phyloP scores from a whole-genome alignment of 2,329 filamentous ascomycete species.

The Hyphodiscus sp. region DNA sequence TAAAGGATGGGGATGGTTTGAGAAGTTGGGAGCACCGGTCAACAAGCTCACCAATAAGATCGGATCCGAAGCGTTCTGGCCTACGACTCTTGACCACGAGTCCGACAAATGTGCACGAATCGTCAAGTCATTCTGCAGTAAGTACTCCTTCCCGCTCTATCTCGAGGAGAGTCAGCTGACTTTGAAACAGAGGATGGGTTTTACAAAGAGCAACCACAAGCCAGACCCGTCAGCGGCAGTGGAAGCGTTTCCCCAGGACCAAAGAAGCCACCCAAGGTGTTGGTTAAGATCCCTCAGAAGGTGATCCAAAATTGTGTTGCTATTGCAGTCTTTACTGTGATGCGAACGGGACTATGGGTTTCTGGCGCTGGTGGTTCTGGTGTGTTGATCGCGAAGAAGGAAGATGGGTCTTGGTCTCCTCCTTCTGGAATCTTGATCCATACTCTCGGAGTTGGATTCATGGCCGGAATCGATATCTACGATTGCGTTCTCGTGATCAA shows the following conservation, averaged over 20 bases:
- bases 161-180: constrained; percentile 2
- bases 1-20: constrained; percentile 61
- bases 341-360: constrained; percentile 88
- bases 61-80: constrained; percentile 78
- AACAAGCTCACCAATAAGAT: constrained; percentile 78
- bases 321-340: constrained; percentile 89
- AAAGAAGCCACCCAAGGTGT: constrained; percentile 50
- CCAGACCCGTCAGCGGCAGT: constrained; percentile 10
- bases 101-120: constrained; percentile 88
- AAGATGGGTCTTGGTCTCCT: constrained; percentile 84
- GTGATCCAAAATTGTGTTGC: constrained; percentile 87
- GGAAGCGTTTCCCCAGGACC: constrained; percentile 23
- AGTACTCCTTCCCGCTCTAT: background rate
- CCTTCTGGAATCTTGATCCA: constrained; percentile 88
- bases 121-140: constrained; percentile 81
- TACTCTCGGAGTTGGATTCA: constrained; percentile 80
- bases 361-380: constrained; percentile 88
- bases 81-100: constrained; percentile 67
- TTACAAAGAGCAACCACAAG: constrained; percentile 39
- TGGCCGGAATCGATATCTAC: constrained; percentile 89
- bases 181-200: constrained; percentile 55
- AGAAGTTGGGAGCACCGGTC: constrained; percentile 66
- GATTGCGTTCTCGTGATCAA: constrained; percentile 93
- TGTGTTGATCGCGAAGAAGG: constrained; percentile 72
- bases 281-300: constrained; percentile 77